A percentile compares a stretch with the other conserved stretches of the same genome.
phyloP scores from a whole-genome alignment of 2,329 filamentous ascomycete genomes.

The Cercospora sp. region DNA sequence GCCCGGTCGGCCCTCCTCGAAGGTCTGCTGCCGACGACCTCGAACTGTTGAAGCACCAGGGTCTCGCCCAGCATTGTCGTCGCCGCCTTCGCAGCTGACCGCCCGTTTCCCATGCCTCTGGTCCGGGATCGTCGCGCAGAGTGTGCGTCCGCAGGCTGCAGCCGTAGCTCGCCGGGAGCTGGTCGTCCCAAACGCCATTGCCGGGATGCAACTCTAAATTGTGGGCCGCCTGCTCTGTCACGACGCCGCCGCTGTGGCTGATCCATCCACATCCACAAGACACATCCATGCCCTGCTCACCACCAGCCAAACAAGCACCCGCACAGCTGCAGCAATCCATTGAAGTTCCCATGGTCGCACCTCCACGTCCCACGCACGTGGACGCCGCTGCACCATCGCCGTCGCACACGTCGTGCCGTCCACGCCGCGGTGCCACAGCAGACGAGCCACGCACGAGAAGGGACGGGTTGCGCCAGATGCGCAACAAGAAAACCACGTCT shows the following conservation, averaged over 20 bases:
- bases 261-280: slow-evolving; percentile 6
- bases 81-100: slow-evolving; percentile 6
- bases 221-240: slow-evolving; percentile 1
- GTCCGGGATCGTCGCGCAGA: not conserved
- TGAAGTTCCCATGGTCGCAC: not conserved
- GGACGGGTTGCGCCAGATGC: not conserved
- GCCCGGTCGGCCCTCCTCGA: not conserved
- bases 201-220: slow-evolving; percentile 8
- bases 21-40: not conserved
- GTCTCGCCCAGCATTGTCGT: not conserved
- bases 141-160: slow-evolving; percentile 7
- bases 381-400: not conserved
- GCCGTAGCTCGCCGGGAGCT: slow-evolving; percentile 8
- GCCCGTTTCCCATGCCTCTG: slow-evolving; percentile 4
- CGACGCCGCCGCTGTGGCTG: slow-evolving; percentile 9
- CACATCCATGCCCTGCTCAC: not conserved
- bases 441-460: not conserved
- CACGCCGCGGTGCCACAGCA: not conserved
- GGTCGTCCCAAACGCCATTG: slow-evolving; percentile 6
- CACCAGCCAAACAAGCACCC: not conserved
- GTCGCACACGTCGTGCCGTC: not conserved
- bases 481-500: not conserved
- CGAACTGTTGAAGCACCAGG: not conserved
- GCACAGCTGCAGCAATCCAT: not conserved
- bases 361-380: slow-evolving; percentile 2